These are phyloP conservation scores for Neoboletus subvelutipes DNA, from an alignment of 768 basidiomycete species.

Conservation along the genomic window DNA sequence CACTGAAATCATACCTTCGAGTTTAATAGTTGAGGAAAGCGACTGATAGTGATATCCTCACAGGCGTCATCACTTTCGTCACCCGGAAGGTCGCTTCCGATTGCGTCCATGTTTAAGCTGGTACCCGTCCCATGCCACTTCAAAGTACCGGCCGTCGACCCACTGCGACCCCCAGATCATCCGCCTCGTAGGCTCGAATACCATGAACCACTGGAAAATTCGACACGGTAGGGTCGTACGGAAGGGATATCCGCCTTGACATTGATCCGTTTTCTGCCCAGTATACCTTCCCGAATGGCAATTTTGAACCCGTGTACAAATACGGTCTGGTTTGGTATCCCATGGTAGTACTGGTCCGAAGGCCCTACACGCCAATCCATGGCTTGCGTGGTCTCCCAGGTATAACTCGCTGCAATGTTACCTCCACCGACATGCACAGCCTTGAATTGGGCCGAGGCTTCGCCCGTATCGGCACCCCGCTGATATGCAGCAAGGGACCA, in stretches of 20 bases:
- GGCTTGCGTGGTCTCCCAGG: constrained; percentile 12
- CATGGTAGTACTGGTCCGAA: neutral
- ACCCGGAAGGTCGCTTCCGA: neutral
- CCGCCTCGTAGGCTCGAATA: neutral
- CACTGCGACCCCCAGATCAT: neutral
- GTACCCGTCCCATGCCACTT: neutral
- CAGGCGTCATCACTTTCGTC: neutral
- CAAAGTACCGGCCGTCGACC: neutral
- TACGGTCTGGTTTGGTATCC: constrained; percentile 20
- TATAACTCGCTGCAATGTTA: constrained; percentile 12
- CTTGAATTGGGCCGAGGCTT: constrained; percentile 10
- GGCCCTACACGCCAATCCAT: constrained; percentile 11
- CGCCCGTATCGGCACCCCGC: neutral
- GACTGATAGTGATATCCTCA: neutral
- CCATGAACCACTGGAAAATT: neutral
- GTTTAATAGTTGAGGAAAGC: constrained; percentile 3
- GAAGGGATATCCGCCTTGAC: constrained; percentile 2
- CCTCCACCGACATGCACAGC: constrained; percentile 12
- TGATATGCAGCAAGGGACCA: constrained; percentile 31
- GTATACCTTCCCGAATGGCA: constrained; percentile 1
- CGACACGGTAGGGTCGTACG: neutral
- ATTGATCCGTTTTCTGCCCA: constrained; percentile 1
- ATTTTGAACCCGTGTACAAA: constrained; percentile 25
- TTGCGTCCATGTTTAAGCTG: neutral
- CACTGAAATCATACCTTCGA: neutral